Evolutionary conservation across 257 asterid species (phyloP), one percentile per base, ranked within the genome.

Genomic region (Solanum piurae): DNA sequence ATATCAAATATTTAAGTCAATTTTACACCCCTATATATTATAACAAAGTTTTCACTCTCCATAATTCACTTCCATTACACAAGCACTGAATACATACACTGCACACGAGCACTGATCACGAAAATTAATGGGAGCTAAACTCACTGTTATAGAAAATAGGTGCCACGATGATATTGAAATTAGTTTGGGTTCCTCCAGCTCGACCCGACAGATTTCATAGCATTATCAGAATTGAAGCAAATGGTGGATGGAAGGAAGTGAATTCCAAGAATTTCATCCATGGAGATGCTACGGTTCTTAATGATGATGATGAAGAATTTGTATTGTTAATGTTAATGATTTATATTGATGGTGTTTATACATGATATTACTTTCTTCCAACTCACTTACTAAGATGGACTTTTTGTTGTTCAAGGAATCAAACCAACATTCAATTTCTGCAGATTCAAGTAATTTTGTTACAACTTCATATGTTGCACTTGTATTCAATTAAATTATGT

Each of bases 181-280:
- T 2, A 87, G 88, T 90, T 21, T 89, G 89, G 87, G 14, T 88
- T 46, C 91, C 91, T 38, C 92, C 92, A 2, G 86, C 89, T 49
- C 89, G 92, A 38, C 92, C 93, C 1, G 92, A 90, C 46, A 82
- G 18, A 21, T 92, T 73, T 85, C 29, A 58, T 38, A 89, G 84
- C 14, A 90, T 88, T 21, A 86, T 90, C 18, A 86, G 90, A 66
- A 52, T 92, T 1, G 72, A 83, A 55, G 88, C 89, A 3, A 87
- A 90, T 3, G 86, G 86, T 9, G 87, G 86, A 69, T 74, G 60
- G n/a, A 90, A 86, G 68, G 46, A 46, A 36, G 36, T 89, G 18
- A 88, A 82, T 1, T 12, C 13, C 5, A 77, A 27, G 7, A 12
- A 31, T 11, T 40, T 60, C 49, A 27, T 6, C 20, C 2, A 0